Evolutionary conservation across 139 green algal species (phyloP).

Genomic region (Chlamydomonas applanata): DNA sequence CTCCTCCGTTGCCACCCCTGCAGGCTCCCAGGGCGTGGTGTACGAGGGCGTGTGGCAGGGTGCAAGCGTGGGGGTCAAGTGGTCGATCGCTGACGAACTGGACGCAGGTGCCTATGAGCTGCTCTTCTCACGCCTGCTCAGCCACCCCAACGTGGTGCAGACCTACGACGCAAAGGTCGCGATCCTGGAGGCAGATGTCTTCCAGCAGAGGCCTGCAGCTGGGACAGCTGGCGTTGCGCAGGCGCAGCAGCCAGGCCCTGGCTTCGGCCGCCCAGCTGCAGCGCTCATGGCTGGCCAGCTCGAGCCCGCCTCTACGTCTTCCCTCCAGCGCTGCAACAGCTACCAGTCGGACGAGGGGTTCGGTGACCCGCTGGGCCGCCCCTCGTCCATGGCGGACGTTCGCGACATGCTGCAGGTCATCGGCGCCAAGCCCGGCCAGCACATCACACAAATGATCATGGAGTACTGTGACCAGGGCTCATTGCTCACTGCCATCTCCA

Average conservation of each 20-base stretch:
- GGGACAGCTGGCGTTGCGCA: no score
- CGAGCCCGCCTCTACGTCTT: not conserved
- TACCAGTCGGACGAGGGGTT: slow-evolving; percentile 30
- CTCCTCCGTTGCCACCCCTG: not conserved
- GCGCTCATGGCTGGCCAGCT: not conserved
- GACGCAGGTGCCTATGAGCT: slow-evolving; percentile 30
- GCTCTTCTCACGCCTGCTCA: slow-evolving; percentile 25
- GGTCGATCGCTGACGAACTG: slow-evolving; percentile 21
- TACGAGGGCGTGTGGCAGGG: slow-evolving; percentile 37
- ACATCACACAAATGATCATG: slow-evolving; percentile 36
- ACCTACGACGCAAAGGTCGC: slow-evolving; percentile 18
- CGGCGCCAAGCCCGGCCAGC: slow-evolving; percentile 23
- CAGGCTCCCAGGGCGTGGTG: slow-evolving; percentile 34
- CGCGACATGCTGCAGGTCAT: slow-evolving; percentile 28
- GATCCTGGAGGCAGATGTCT: slow-evolving; percentile 9
- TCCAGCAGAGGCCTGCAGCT: no score
- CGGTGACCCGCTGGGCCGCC: slow-evolving; percentile 10
- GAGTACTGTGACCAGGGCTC: slow-evolving; percentile 36
- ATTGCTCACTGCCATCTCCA: slow-evolving; percentile 24
- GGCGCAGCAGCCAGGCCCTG: no score
- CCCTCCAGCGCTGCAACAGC: slow-evolving; percentile 1
- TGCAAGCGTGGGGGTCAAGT: slow-evolving; percentile 29
- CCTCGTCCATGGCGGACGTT: slow-evolving; percentile 19
- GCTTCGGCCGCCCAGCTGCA: no score
- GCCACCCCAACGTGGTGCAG: slow-evolving; percentile 27